Base-by-base conservation (phyloP, 352 stramenopile species). In the Pythium coloratum region DNA sequence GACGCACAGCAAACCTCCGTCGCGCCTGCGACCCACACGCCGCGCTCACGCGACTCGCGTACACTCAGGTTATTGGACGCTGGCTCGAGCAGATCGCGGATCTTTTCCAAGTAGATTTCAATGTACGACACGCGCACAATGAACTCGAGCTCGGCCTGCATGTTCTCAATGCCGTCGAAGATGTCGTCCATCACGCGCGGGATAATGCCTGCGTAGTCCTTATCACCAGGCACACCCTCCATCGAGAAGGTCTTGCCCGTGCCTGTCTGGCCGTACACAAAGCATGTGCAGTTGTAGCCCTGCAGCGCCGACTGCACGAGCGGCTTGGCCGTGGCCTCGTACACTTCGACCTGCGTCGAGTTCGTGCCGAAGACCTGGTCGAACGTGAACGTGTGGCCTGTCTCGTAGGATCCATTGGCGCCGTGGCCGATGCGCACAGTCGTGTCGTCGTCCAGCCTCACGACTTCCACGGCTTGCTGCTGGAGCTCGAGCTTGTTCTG, bases 91-190 rank as follows among this genome's bases (percentile, higher is more conserved):
- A 99, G 77, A 76, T 99, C 98, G 8, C 93, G 80, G 36, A 99
- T 97, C 64, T 98, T 96, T 76, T 99, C 97, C 67, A 99, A 97
- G 84, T 99, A 99, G 66, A 99, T 99, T 75, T 99, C 97, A 50
- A 99, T 81, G 77, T 99, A 99, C 28, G 92, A 98, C n/a, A 97
- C 94, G 36, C 96, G 83, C 26, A 99, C 83, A 30, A 99, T 83
- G 77, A 98, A 99, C 63, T 98, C 81, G 42, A 92, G 77, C 44
- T 90, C 80, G 13, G 72, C 66, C 64, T 90, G 81, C 75, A 89
- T 90, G 60, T 83, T 79, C 36, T 83, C 68, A 55, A 92, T 89
- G 65, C 80, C 78, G 32, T 79, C 76, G 54, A 89, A 92, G 54
- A 92, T 76, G 64, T 90, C 81, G 47, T 69, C 56, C 80, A 90